These are phyloP conservation scores for Cucurbitaria berberidis DNA, from an alignment of 2,329 filamentous ascomycete species.

Conservation along the genomic window DNA sequence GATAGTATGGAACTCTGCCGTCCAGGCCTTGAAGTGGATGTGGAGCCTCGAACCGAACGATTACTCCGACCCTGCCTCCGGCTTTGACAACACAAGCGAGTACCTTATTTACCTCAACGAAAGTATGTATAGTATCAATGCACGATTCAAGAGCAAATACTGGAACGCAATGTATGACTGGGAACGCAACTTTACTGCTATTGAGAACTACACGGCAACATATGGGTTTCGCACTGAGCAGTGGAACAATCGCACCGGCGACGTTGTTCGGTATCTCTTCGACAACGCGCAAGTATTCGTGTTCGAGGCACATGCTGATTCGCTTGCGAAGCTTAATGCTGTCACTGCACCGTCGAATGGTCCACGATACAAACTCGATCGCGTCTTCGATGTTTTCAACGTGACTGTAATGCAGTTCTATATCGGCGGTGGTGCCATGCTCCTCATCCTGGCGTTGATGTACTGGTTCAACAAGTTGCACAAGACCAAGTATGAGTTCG, in stretches of 20 bases:
- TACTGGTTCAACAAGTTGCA: slow-evolving; percentile 59
- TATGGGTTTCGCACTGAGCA: slow-evolving; percentile 22
- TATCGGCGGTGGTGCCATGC: slow-evolving; percentile 42
- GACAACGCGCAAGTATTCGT: slow-evolving; percentile 32
- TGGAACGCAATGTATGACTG: slow-evolving; percentile 32
- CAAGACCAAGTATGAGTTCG: slow-evolving; percentile 37
- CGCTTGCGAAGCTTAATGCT: slow-evolving; percentile 31
- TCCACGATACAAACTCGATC: slow-evolving; percentile 11
- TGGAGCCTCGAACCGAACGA: slow-evolving; percentile 22
- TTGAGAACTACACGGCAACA: slow-evolving; percentile 23
- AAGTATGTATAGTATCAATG: slow-evolving; percentile 26
- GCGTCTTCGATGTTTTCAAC: slow-evolving; percentile 32
- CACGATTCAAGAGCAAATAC: slow-evolving; percentile 22
- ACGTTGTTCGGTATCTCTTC: slow-evolving; percentile 20
- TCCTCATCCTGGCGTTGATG: slow-evolving; percentile 63
- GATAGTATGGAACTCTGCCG: slow-evolving; percentile 33
- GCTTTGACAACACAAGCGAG: slow-evolving; percentile 12
- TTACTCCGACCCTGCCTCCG: slow-evolving; percentile 19
- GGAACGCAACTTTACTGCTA: slow-evolving; percentile 29
- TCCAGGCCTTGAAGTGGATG: slow-evolving; percentile 29
- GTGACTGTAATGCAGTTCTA: slow-evolving; percentile 35
- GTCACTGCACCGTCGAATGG: slow-evolving; percentile 14
- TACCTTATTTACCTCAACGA: slow-evolving; percentile 23
- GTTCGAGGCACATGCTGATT: slow-evolving; percentile 33
- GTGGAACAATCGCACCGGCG: slow-evolving; percentile 30